phyloP scores from a whole-genome alignment of 371 early-diverging fungal genomes.

The Zychaea mexicana region DNA sequence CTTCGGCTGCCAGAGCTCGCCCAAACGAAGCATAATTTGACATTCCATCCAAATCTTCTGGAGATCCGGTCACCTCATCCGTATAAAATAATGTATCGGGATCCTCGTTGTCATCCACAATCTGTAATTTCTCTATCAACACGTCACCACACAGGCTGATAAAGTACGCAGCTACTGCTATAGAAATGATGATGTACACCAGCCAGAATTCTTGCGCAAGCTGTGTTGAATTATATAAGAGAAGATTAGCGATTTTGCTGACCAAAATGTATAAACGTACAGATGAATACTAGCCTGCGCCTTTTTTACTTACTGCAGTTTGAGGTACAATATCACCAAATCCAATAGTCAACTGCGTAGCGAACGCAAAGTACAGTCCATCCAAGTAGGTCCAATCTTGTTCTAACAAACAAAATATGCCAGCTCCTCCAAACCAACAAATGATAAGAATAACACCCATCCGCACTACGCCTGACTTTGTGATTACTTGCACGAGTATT shows the following conservation, averaged over 20 bases:
- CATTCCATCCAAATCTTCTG: background rate
- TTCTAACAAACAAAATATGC: constrained; percentile 19
- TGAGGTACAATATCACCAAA: constrained; percentile 30
- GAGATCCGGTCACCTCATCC: background rate
- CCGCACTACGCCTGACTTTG: constrained; percentile 16
- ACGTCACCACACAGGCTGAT: constrained; percentile 26
- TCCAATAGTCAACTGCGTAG: constrained; percentile 25
- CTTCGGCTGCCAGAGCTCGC: background rate
- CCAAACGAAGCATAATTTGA: background rate
- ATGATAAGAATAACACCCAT: constrained; percentile 16
- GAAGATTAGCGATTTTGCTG: too few relatives aligned
- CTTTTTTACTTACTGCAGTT: constrained; percentile 15
- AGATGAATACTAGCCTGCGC: background rate
- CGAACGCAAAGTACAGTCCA: constrained; percentile 21
- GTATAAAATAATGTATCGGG: background rate
- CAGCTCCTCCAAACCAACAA: constrained; percentile 26
- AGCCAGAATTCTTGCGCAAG: constrained; percentile 31
- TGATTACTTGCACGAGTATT: constrained; percentile 22
- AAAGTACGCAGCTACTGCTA: constrained; percentile 26
- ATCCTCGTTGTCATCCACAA: constrained; percentile 16
- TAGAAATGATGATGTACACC: constrained; percentile 21
- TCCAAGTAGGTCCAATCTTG: constrained; percentile 24
- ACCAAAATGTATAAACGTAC: too few relatives aligned
- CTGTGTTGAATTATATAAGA: too few relatives aligned
- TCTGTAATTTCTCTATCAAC: constrained; percentile 17